Evolutionary conservation across 2,329 filamentous ascomycete species (phyloP), one percentile per base, ranked within the genome.

Genomic region (Cytospora piceicola): DNA sequence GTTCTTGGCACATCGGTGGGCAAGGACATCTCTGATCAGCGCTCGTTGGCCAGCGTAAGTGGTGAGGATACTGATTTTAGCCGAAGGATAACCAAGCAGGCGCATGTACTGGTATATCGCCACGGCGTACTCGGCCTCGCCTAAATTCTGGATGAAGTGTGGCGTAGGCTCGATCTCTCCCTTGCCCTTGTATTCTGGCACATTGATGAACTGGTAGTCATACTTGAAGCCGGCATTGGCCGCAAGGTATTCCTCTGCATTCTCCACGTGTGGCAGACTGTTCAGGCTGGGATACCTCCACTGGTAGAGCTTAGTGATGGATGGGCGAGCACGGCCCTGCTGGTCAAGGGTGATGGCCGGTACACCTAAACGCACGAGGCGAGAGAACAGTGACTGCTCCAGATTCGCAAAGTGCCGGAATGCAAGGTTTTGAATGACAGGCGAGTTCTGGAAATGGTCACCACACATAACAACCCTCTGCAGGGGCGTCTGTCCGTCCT

Each of bases 31-130:
- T 72, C 86, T 89, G 67, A 99, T 92, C 72, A 99, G 81, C 36
- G 94, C 93, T 66, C 89, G 85, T 76, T 99, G 95, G 3, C 95
- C 95, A 20, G 95, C 93, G 75, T 99, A 99, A 0, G 94, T 96
- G 2, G 94, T 91, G 63, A 99, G 82, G 67, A 99, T 97, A 58
- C 88, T 92, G 72, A 99, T 97, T 74, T 90, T 87, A 22, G 80
- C 77, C 0, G 92, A 91, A 6, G 95, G 92, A 72, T 99, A 99
- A 22, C 94, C 95, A 5, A 99, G 87, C 24, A 99, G 82, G 24
- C 95, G 90, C 95, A 99, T 98, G 76, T 98, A 99, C 79, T 97
- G 93, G 79, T 89, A 99, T 34, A 99, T 85, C 3, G 95, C 95
- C 30, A 98, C 95, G 2, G 93, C 91, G 75, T 98, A 99, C 78